Base-by-base conservation (phyloP, 2,329 filamentous ascomycete genomes). In the Colletotrichum kahawae region DNA sequence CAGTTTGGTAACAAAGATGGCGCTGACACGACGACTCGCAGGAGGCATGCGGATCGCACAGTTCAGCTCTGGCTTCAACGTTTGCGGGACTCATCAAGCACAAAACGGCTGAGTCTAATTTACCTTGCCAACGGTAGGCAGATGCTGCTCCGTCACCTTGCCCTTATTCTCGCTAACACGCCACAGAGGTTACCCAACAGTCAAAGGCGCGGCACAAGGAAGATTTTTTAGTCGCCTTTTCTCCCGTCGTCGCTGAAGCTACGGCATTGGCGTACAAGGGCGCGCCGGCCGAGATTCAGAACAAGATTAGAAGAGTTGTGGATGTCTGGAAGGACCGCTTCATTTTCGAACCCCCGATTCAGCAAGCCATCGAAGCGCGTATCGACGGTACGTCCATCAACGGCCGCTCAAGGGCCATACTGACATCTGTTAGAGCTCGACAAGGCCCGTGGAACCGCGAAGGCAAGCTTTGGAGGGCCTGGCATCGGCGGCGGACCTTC, bases 181-280 rank as follows among this genome's bases (percentile, higher is more conserved):
- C 29, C n/a, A 7, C 80, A 97, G 97, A 99, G 88, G 96, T 99
- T 74, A 94, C 95, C 27, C 97, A 99, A 83, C 97, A 98, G 82
- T 98, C 96, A 29, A 98, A 97, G 84, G 96, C 95, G 63, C 93
- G 96, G 43, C 93, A 94, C 77, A 98, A 98, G 84, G 93, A 96
- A 68, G 97, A 99, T 80, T 99, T 99, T 79, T 90, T 98, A 16
- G 90, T 94, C 76, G 96, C 97, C 9, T 98, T 98, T 84, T 94
- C 96, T 60, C 96, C 97, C 6, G 90, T 98, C 79, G 94, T 99
- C 77, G 95, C 95, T 24, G 97, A 99, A 83, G 96, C 95, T n/a
- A 93, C 94, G 12, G 90, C 95, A 16, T 89, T 91, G n/a, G 96
- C 97, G 51, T 99, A 98, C 84, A 98, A 96, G 84, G 95, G 95